Evolutionary conservation across 768 basidiomycete genomes (phyloP), one percentile per base, ranked within the genome.

Genomic region (Hygrophoropsis aurantiaca): DNA sequence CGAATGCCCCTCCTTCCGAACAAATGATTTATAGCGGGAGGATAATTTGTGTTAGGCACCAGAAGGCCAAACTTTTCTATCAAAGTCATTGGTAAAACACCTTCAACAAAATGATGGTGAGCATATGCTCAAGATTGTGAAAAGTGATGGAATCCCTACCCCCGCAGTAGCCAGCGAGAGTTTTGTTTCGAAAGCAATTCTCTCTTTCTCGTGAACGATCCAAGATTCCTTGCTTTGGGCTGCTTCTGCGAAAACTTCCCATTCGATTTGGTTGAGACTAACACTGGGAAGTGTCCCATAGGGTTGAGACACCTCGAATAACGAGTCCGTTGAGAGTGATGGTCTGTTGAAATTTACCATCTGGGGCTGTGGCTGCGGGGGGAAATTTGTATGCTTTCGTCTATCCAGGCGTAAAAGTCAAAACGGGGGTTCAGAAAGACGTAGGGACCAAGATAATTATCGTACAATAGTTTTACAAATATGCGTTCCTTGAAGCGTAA

Each of bases 11-110:
- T 30, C 13, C 13, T 30, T 6, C 7, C 40, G 8, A n/a, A n/a
- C n/a, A n/a, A n/a, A n/a, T 24, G 11, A 9, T 61, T 45, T 20
- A 52, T n/a, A 2, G 40, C 46, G 2, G 49, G 53, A 21, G 59
- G 59, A 15, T 58, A 52, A 33, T 58, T 61, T 10, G 59, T 60
- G 19, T 52, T 52, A 2, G 54, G 59, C 24, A 61, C 50, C 3
- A 58, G 46, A 20, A 61, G 19, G 13, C 34, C 19, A 41, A 60
- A 44, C n/a, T n/a, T 19, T 23, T 4, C n/a, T 13, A 23, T 25
- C 18, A 44, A 36, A 11, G 4, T 11, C 8, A 13, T 44, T 36
- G 43, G 16, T 13, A 23, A 11, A 6, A 11, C 8, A 44, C 21
- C 16, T 13, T 15, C 4, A 58, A 10, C 6, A n/a, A 16, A 7